A percentile compares a stretch with the other conserved stretches of the same genome.
Conservation (phyloP, 1,139 yeast species). For the Debaryomyces udenii region DNA sequence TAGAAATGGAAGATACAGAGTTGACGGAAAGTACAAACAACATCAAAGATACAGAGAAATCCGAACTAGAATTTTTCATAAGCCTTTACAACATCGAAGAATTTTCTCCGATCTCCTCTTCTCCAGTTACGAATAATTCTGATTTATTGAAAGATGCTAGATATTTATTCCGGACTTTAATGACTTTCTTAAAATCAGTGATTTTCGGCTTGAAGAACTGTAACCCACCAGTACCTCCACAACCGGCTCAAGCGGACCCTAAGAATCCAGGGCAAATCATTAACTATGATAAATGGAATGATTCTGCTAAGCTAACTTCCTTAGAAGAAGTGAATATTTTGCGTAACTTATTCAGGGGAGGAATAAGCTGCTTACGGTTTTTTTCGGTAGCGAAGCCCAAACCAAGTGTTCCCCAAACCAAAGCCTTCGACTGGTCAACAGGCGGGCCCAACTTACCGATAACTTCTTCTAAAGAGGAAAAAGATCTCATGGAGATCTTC, state of each 20-base stretch:
- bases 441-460: constrained; percentile 83
- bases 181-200: constrained; percentile 89
- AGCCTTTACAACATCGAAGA: constrained; percentile 45
- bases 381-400: constrained; percentile 63
- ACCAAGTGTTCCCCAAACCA: constrained; percentile 36
- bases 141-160: constrained; percentile 87
- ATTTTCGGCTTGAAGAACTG: constrained; percentile 88
- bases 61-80: constrained; percentile 25
- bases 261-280: constrained; percentile 62
- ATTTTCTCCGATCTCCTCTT: constrained; percentile 41
- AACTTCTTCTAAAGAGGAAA: constrained; percentile 88
- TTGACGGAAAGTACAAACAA: constrained; percentile 14
- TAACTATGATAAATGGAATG: constrained; percentile 71
- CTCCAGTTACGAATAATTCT: constrained; percentile 39
- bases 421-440: constrained; percentile 61
- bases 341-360: constrained; percentile 78
- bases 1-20: constrained; percentile 15
- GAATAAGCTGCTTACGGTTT: constrained; percentile 77
- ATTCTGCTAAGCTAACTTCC: constrained; percentile 79
- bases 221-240: constrained; percentile 79
- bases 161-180: constrained; percentile 80
- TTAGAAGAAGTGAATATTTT: constrained; percentile 82
- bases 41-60: constrained; percentile 21
- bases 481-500: constrained; percentile 93
- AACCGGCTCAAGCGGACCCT: constrained; percentile 53